Evolutionary conservation across 805 yeast genomes (phyloP).

Genomic region (Jamesozyma hellenica): DNA sequence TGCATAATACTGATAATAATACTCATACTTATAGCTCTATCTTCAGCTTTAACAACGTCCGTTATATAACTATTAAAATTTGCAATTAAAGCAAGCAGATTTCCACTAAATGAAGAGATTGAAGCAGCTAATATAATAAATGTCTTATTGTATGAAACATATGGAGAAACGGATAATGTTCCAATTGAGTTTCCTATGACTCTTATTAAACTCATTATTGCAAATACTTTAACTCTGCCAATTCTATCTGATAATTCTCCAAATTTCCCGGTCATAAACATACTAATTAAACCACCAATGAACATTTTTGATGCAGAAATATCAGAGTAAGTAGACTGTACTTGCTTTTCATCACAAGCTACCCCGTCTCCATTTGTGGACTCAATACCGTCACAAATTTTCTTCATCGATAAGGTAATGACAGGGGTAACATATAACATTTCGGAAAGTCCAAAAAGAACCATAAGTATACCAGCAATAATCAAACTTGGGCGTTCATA

Average conservation of each 20-base stretch:
- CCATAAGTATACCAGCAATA: slow-evolving; percentile 37
- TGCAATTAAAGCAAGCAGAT: slow-evolving; percentile 44
- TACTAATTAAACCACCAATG: slow-evolving; percentile 35
- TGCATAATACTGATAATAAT: slow-evolving; percentile 48
- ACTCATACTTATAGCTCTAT: slow-evolving; percentile 51
- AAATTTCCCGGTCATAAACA: slow-evolving; percentile 50
- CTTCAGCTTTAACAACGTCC: slow-evolving; percentile 57
- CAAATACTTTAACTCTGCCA: slow-evolving; percentile 48
- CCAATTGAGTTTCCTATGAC: slow-evolving; percentile 16
- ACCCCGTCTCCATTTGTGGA: slow-evolving; percentile 10
- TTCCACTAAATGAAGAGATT: slow-evolving; percentile 52
- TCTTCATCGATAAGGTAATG: slow-evolving; percentile 30
- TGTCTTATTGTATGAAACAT: slow-evolving; percentile 30
- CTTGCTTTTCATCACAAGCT: slow-evolving; percentile 31
- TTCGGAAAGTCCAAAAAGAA: slow-evolving; percentile 35
- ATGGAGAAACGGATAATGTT: slow-evolving; percentile 26
- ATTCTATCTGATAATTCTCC: slow-evolving; percentile 54
- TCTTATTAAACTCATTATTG: slow-evolving; percentile 24
- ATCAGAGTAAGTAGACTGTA: slow-evolving; percentile 38
- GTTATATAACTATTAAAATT: slow-evolving; percentile 60
- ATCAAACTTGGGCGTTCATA: slow-evolving; percentile 45
- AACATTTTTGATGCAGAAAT: slow-evolving; percentile 39
- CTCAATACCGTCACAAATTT: slow-evolving; percentile 33
- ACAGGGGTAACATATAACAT: slow-evolving; percentile 34
- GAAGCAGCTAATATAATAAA: slow-evolving; percentile 36